A percentile compares a stretch with the other conserved stretches of the same genome.
These are phyloP conservation scores for Solanum lignicaule DNA, from an alignment of 257 asterid species.

Conservation along the genomic window DNA sequence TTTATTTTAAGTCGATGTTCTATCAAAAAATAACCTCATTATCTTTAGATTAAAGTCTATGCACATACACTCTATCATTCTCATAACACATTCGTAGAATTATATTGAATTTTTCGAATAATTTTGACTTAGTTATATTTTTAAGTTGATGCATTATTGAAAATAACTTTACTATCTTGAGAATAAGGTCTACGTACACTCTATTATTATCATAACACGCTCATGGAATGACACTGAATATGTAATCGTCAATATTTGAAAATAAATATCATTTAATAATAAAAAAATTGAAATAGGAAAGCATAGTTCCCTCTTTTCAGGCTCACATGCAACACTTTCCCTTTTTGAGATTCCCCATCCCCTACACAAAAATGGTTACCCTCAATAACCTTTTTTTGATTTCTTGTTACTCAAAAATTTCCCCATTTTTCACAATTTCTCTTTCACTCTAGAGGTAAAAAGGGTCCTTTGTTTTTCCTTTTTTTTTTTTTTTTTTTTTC, in stretches of 20 bases:
- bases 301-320: constrained; percentile 3
- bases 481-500: no score
- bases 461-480: neutral
- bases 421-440: neutral
- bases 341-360: neutral
- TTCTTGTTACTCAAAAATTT: neutral
- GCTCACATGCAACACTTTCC: constrained; percentile 8
- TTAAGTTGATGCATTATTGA: neutral
- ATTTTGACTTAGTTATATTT: neutral
- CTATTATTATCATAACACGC: neutral
- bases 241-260: neutral
- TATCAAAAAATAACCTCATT: neutral
- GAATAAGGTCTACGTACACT: fast-evolving
- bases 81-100: neutral
- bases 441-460: neutral
- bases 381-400: neutral
- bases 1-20: neutral
- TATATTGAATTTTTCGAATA: no score
- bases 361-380: neutral
- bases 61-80: neutral
- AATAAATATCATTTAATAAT: neutral
- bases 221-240: neutral
- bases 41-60: no score
- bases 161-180: neutral
- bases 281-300: neutral